Conservation (phyloP, 495 filamentous ascomycete species). For the Aspergillus steynii region DNA sequence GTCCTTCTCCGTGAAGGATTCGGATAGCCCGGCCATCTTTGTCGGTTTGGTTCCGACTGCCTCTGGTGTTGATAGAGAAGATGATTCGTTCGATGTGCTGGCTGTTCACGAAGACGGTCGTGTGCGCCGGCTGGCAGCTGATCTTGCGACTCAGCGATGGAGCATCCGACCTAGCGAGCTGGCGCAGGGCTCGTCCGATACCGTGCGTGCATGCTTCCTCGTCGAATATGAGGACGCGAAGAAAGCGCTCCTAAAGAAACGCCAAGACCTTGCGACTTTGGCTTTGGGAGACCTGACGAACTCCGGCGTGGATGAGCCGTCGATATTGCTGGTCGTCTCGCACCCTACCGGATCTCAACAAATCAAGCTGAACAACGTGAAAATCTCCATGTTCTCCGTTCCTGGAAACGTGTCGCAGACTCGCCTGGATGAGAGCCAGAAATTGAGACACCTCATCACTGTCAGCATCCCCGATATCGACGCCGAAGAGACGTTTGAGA, state of each 20-base stretch:
- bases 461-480: constrained; percentile 35
- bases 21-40: constrained; percentile 42
- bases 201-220: constrained; percentile 41
- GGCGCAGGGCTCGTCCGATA: constrained; percentile 31
- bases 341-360: constrained; percentile 32
- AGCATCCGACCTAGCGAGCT: constrained; percentile 43
- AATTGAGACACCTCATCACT: constrained; percentile 42
- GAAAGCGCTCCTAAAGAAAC: constrained; percentile 42
- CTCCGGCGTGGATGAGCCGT: constrained; percentile 34
- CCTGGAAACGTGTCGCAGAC: constrained; percentile 25
- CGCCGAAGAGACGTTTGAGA: constrained; percentile 26
- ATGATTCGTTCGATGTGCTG: constrained; percentile 42
- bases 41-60: constrained; percentile 40
- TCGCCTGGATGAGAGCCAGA: constrained; percentile 34
- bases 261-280: constrained; percentile 44
- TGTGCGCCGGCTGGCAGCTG: constrained; percentile 41
- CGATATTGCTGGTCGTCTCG: constrained; percentile 43
- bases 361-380: constrained; percentile 37
- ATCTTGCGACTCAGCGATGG: constrained; percentile 44
- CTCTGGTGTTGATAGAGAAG: constrained; percentile 23
- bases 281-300: constrained; percentile 33
- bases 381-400: constrained; percentile 46
- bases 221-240: constrained; percentile 49
- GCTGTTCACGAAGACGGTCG: constrained; percentile 48
- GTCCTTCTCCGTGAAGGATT: constrained; percentile 40